A percentile compares a stretch with the other conserved stretches of the same genome.
phyloP scores from a whole-genome alignment of 371 early-diverging fungal species.

The Mucor saturninus region DNA sequence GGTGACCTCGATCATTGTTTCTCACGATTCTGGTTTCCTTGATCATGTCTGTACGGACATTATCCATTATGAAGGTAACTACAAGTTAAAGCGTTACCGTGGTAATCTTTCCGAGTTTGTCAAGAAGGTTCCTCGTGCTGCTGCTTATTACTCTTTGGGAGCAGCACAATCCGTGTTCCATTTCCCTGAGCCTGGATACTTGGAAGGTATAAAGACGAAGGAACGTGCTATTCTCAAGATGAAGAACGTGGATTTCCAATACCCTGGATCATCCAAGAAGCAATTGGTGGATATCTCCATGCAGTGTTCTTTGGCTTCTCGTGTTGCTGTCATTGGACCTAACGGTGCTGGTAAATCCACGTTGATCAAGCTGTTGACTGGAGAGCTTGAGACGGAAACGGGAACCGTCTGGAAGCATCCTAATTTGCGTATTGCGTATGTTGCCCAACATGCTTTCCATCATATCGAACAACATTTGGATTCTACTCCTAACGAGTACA shows the following conservation, averaged over 20 bases:
- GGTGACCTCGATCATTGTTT: constrained; percentile 83
- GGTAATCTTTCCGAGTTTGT: constrained; percentile 88
- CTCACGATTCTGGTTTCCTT: constrained; percentile 89
- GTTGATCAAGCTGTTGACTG: constrained; percentile 82
- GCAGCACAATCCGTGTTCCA: constrained; percentile 60
- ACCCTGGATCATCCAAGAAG: constrained; percentile 64
- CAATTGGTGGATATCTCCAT: constrained; percentile 61
- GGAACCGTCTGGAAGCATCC: constrained; percentile 61
- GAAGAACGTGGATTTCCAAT: constrained; percentile 67
- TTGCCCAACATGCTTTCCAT: constrained; percentile 84
- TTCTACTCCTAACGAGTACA: constrained; percentile 70
- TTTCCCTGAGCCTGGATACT: constrained; percentile 74
- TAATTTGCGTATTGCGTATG: constrained; percentile 75
- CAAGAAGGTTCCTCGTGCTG: constrained; percentile 76
- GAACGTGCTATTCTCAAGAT: constrained; percentile 72
- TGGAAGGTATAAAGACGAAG: constrained; percentile 78
- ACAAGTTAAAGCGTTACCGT: constrained; percentile 77
- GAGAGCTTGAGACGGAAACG: constrained; percentile 52
- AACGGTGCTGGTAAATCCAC: constrained; percentile 83
- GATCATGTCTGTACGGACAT: constrained; percentile 85
- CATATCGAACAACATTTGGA: constrained; percentile 74
- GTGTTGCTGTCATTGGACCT: constrained; percentile 73
- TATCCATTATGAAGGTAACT: constrained; percentile 74
- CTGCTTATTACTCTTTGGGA: constrained; percentile 72
- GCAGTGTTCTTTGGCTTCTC: constrained; percentile 69